These are phyloP conservation scores for Inosperma sp. DNA, from an alignment of 768 basidiomycete genomes.

Conservation along the genomic window DNA sequence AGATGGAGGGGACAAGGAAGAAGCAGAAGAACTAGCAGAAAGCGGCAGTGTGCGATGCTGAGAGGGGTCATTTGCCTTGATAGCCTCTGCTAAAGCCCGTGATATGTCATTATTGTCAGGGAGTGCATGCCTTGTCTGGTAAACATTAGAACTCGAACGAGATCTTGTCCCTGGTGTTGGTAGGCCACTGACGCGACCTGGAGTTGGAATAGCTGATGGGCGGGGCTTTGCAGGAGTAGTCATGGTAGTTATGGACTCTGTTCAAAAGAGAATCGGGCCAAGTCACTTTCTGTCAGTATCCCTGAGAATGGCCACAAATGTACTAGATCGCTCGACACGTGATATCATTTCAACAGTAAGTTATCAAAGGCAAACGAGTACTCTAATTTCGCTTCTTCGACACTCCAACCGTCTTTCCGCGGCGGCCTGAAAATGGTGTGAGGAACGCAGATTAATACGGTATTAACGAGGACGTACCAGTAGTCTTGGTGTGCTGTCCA, in stretches of 20 bases:
- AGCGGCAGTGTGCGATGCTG: slow-evolving; percentile 51
- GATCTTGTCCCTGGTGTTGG: slow-evolving; percentile 70
- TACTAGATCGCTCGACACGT: not conserved
- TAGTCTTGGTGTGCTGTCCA: slow-evolving; percentile 99
- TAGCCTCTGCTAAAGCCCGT: slow-evolving; percentile 73
- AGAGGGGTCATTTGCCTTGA: slow-evolving; percentile 76
- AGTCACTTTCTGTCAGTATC: no score
- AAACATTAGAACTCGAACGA: slow-evolving; percentile 57
- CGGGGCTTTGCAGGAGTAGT: slow-evolving; percentile 41
- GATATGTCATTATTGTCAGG: slow-evolving; percentile 56
- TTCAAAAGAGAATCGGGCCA: no score
- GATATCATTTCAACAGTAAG: slow-evolving; percentile 2
- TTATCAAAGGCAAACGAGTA: slow-evolving; percentile 1
- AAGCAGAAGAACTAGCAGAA: slow-evolving; percentile 34
- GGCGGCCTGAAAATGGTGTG: slow-evolving; percentile 57
- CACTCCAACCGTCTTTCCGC: slow-evolving; percentile 94
- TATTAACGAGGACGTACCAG: slow-evolving; percentile 51
- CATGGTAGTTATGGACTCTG: slow-evolving; percentile 20
- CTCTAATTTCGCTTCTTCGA: slow-evolving; percentile 78
- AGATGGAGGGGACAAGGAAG: slow-evolving; percentile 48
- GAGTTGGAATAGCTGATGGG: slow-evolving; percentile 40
- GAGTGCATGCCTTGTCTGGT: slow-evolving; percentile 31
- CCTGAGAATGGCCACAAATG: no score
- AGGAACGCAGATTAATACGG: slow-evolving; percentile 5
- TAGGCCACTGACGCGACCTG: slow-evolving; percentile 43